Conservation (phyloP, 164 flowering plant species). For the Litsea cubeba region DNA sequence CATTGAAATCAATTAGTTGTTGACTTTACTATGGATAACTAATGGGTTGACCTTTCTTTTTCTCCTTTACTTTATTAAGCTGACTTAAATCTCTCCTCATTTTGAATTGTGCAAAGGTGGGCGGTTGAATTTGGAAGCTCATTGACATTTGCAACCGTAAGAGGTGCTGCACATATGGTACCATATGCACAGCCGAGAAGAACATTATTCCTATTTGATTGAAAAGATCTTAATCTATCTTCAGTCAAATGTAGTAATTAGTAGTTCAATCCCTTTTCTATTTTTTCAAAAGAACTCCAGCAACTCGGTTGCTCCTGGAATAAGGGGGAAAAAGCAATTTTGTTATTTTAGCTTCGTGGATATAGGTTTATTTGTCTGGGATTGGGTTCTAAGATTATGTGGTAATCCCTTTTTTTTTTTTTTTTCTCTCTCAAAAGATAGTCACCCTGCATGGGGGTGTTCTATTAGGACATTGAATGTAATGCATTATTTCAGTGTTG, state of each 20-base stretch:
- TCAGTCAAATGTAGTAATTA: too few relatives aligned
- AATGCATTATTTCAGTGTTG: too few relatives aligned
- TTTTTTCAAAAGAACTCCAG: background rate
- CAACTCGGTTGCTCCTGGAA: background rate
- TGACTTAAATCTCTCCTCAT: background rate
- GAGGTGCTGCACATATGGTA: conserved; percentile 94
- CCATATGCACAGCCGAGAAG: conserved; percentile 91
- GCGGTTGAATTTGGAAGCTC: conserved; percentile 78
- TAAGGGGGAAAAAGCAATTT: background rate
- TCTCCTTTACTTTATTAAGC: background rate
- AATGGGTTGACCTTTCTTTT: background rate
- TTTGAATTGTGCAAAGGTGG: conserved; percentile 52
- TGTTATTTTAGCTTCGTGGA: too few relatives aligned
- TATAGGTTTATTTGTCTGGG: too few relatives aligned
- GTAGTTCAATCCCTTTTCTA: too few relatives aligned
- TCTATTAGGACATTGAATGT: too few relatives aligned
- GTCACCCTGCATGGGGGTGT: too few relatives aligned
- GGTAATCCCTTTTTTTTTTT: too few relatives aligned
- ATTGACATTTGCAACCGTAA: conserved; percentile 85
- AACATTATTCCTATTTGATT: conserved; percentile 70
- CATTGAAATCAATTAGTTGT: too few relatives aligned
- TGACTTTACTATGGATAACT: too few relatives aligned
- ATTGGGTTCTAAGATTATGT: too few relatives aligned
- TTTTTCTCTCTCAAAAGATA: too few relatives aligned
- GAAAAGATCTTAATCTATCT: background rate